Percentiles rank a stretch among this genome's conserved stretches.
Conservation (phyloP, 805 yeast species). For the Trichomonascus vanleenenianus region DNA sequence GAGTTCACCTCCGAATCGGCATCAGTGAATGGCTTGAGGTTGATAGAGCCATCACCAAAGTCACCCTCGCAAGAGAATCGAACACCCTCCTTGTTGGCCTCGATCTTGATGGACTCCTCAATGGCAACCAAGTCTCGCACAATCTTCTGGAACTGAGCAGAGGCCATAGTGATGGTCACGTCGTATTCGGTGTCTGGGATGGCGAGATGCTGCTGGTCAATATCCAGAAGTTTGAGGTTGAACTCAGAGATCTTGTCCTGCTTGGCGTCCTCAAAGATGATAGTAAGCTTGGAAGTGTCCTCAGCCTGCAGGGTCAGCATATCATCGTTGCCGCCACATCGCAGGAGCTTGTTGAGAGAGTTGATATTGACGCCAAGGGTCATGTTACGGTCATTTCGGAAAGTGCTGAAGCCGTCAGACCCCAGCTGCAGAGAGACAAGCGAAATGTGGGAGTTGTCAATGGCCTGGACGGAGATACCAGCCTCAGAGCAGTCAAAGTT, state of each 20-base stretch:
- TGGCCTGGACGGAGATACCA: constrained; percentile 95
- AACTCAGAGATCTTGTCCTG: constrained; percentile 91
- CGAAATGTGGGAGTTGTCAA: constrained; percentile 93
- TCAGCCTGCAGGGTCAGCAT: constrained; percentile 84
- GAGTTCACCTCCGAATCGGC: constrained; percentile 69
- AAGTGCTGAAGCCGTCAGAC: constrained; percentile 78
- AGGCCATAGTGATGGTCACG: constrained; percentile 78
- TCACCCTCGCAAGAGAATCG: constrained; percentile 89
- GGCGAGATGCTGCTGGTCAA: constrained; percentile 87
- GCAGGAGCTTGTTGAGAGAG: constrained; percentile 79
- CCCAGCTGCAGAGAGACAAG: constrained; percentile 84
- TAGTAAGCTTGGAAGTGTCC: constrained; percentile 72
- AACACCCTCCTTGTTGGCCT: constrained; percentile 86
- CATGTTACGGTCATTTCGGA: constrained; percentile 90
- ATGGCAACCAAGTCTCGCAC: constrained; percentile 81
- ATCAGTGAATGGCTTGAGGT: constrained; percentile 76
- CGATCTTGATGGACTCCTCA: constrained; percentile 78
- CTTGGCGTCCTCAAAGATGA: constrained; percentile 85
- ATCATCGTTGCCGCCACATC: constrained; percentile 87
- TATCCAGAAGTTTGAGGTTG: constrained; percentile 87
- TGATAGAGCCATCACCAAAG: constrained; percentile 78
- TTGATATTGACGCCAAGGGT: constrained; percentile 88
- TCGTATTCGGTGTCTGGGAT: constrained; percentile 93
- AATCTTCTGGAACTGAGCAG: constrained; percentile 80
- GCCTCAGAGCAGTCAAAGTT: constrained; percentile 94